phyloP scores from a whole-genome alignment of 1,139 yeast genomes.

The Taiozyma onychis region DNA sequence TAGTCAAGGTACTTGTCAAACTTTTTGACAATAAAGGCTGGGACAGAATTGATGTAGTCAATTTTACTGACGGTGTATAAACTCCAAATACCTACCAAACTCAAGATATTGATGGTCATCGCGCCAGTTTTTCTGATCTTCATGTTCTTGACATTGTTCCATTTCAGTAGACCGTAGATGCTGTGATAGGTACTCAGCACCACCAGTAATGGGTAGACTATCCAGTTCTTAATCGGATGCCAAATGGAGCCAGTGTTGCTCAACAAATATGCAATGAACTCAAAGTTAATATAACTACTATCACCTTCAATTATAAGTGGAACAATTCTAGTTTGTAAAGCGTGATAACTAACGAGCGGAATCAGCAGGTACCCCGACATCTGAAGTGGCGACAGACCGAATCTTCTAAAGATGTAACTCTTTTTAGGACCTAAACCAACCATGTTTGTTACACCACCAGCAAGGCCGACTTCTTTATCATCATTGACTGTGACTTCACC shows the following conservation, averaged over 20 bases:
- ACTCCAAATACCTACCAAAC: constrained; percentile 14
- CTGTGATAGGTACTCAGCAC: constrained; percentile 34
- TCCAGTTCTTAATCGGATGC: constrained; percentile 21
- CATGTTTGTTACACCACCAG: constrained; percentile 46
- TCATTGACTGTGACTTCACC: constrained; percentile 27
- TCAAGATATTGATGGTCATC: constrained; percentile 16
- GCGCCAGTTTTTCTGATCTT: constrained; percentile 18
- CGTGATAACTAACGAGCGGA: constrained; percentile 44
- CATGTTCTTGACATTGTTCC: constrained; percentile 23
- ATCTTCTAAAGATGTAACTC: constrained; percentile 35
- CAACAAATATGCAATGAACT: constrained; percentile 45
- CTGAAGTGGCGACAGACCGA: constrained; percentile 43
- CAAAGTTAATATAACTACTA: constrained; percentile 49
- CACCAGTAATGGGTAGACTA: constrained; percentile 26
- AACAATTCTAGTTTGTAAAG: constrained; percentile 38
- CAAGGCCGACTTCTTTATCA: constrained; percentile 49
- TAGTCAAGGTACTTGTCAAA: constrained; percentile 16
- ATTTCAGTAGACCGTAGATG: constrained; percentile 35
- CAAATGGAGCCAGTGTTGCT: constrained; percentile 18
- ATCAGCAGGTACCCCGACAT: constrained; percentile 54
- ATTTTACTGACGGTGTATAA: constrained; percentile 10
- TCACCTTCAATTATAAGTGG: constrained; percentile 61
- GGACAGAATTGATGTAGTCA: constrained; percentile 3
- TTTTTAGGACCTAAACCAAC: constrained; percentile 49
- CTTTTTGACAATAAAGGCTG: constrained; percentile 14